Evolutionary conservation across 73 alveolate genomes (phyloP), one percentile per base, ranked within the genome.

Genomic region (Uronychia binucleata): DNA sequence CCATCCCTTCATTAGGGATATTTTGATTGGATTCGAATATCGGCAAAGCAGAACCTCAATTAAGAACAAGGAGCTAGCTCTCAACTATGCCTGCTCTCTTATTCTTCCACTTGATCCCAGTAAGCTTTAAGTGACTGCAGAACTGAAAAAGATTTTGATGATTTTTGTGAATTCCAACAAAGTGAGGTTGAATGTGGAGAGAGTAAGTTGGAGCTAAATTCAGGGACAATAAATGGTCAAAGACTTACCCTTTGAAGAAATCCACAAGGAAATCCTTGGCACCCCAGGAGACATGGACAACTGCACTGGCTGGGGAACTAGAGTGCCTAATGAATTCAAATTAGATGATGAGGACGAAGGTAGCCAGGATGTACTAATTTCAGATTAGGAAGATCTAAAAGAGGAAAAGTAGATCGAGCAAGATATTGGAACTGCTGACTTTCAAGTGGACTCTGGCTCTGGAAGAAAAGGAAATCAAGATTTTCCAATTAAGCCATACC

Each of bases 1-100:
- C 31, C 84, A 83, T 76, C 90, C 90, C 1, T 31, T 26, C 26
- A 33, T 83, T 26, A 30, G 90, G n/a, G 34, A 83, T 83, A 85
- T 76, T 0, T 0, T 83, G 57, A 74, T 83, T 81, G 85, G 79
- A 14, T 29, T 76, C 59, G 90, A 83, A 79, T 83, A 83, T 34
- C 84, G 30, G 28, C 11, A 83, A 33, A 74, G 79, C 33, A n/a
- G 19, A 8, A 1, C 58, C 0, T 59, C 28, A 26, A 83, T 75
- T 28, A 75, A 76, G 31, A 26, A 74, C 25, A 83, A 83, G 31
- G 84, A 83, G 34, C 25, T 83, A 0, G 90, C 90, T 1, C 1
- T 83, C 31, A 83, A 83, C 57, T 83, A 33, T 83, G 90, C 90
- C 0, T 26, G 33, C 34, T 83, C 90, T 0, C 33, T 83, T 30